Conservation (phyloP, 2,329 filamentous ascomycete species). For the Sporothrix schenckii region DNA sequence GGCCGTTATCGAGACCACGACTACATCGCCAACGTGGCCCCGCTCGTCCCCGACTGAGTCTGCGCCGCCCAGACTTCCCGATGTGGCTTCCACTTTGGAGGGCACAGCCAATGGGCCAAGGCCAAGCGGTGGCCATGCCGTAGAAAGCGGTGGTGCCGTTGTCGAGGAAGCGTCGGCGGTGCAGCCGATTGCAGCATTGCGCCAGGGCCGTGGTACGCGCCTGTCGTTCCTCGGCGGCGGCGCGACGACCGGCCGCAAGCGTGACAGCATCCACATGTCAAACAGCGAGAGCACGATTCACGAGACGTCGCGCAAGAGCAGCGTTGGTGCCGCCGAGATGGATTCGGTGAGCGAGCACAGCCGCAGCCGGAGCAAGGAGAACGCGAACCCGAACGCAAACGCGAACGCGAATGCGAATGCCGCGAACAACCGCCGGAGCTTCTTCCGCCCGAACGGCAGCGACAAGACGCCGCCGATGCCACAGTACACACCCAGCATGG, state of each 20-base stretch:
- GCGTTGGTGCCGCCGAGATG: constrained; percentile 38
- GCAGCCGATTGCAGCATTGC: constrained; percentile 52
- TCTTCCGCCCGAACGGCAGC: constrained; percentile 46
- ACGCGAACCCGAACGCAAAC: constrained; percentile 26
- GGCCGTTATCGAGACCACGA: constrained; percentile 47
- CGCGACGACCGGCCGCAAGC: constrained; percentile 37
- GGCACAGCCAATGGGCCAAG: constrained; percentile 37
- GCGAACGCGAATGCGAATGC: background rate
- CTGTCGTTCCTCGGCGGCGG: constrained; percentile 60
- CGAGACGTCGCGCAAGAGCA: constrained; percentile 31
- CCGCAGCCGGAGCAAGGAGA: constrained; percentile 41
- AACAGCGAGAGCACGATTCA: constrained; percentile 29
- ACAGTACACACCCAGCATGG: background rate
- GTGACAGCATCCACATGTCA: constrained; percentile 32
- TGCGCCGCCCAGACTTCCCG: constrained; percentile 40
- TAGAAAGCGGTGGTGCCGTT: background rate
- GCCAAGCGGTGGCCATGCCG: constrained; percentile 26
- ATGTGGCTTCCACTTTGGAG: constrained; percentile 44
- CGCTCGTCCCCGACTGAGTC: constrained; percentile 52
- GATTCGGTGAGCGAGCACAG: constrained; percentile 40
- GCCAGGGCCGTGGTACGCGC: constrained; percentile 55
- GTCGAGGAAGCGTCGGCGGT: constrained; percentile 55
- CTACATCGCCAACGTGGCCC: constrained; percentile 52
- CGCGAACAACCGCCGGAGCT: constrained; percentile 45
- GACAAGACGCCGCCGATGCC: constrained; percentile 29